phyloP scores from a whole-genome alignment of 176 grass and related monocot species.

The Cymbopogon citratus region DNA sequence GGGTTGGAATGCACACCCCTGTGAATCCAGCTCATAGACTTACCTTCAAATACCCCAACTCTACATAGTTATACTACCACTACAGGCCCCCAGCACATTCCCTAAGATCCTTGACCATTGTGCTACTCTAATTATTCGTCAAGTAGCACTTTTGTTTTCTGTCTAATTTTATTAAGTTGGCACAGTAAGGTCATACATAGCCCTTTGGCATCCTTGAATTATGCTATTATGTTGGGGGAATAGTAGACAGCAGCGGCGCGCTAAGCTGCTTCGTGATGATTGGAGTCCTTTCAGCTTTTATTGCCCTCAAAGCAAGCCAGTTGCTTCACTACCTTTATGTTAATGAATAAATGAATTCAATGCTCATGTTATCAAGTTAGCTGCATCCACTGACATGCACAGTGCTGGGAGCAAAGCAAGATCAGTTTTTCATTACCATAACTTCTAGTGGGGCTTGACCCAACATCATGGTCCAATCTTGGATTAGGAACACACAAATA shows the following conservation, averaged over 20 bases:
- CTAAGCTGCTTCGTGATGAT: constrained; percentile 48
- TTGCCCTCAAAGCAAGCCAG: constrained; percentile 29
- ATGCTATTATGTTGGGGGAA: constrained; percentile 38
- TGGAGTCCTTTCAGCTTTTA: constrained; percentile 37
- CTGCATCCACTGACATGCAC: constrained; percentile 23
- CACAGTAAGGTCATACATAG: constrained; percentile 23
- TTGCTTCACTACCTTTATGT: constrained; percentile 11
- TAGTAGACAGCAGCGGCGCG: constrained; percentile 33
- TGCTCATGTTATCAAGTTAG: constrained; percentile 19
- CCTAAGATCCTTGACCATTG: constrained; percentile 28
- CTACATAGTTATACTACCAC: constrained; percentile 24
- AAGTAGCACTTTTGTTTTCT: constrained; percentile 11
- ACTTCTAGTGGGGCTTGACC: constrained; percentile 13
- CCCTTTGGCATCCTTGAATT: constrained; percentile 41
- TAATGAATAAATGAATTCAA: constrained; percentile 34
- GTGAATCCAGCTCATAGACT: constrained; percentile 48
- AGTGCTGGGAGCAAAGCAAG: constrained; percentile 16
- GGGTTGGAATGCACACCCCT: constrained; percentile 34
- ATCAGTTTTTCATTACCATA: constrained; percentile 4
- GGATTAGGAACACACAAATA: not conserved
- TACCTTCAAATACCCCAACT: constrained; percentile 31
- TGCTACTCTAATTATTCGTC: constrained; percentile 27
- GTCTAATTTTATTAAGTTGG: constrained; percentile 27
- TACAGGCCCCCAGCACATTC: constrained; percentile 34
- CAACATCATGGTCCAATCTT: constrained; percentile 24